Evolutionary conservation across 108 stramenopile species (phyloP).

Genomic region (Phaeodactylum tricornutum): DNA sequence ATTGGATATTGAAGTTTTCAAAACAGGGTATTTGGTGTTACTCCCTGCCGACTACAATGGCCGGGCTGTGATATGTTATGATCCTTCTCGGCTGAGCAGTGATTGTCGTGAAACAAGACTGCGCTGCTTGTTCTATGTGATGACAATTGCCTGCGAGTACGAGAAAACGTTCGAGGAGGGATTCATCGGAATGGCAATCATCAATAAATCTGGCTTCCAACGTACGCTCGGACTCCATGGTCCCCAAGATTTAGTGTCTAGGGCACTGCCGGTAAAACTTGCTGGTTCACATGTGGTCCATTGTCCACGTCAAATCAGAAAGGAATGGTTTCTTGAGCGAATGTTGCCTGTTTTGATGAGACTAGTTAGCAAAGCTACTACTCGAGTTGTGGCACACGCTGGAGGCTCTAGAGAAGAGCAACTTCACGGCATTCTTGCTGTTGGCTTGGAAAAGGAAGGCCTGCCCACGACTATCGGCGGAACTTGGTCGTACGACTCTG

Average conservation of each 20-base stretch:
- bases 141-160: background rate
- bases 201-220: background rate
- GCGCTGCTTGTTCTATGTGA: background rate
- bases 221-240: background rate
- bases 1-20: background rate
- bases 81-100: background rate
- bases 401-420: background rate
- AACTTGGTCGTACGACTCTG: background rate
- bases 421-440: background rate
- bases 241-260: background rate
- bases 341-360: too few relatives aligned
- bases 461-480: conserved; percentile 1
- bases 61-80: background rate
- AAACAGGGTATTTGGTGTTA: background rate
- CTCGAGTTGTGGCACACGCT: background rate
- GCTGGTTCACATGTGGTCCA: background rate
- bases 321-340: background rate
- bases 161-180: background rate
- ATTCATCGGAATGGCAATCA: background rate
- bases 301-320: background rate
- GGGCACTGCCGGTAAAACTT: background rate
- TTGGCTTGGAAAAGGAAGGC: conserved; percentile 1
- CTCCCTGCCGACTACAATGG: background rate
- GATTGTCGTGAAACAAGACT: background rate
- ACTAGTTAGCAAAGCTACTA: too few relatives aligned